A percentile compares a stretch with the other conserved stretches of the same genome.
These are phyloP conservation scores for Ligustrum vulgare DNA, from an alignment of 257 asterid genomes.

Conservation along the genomic window DNA sequence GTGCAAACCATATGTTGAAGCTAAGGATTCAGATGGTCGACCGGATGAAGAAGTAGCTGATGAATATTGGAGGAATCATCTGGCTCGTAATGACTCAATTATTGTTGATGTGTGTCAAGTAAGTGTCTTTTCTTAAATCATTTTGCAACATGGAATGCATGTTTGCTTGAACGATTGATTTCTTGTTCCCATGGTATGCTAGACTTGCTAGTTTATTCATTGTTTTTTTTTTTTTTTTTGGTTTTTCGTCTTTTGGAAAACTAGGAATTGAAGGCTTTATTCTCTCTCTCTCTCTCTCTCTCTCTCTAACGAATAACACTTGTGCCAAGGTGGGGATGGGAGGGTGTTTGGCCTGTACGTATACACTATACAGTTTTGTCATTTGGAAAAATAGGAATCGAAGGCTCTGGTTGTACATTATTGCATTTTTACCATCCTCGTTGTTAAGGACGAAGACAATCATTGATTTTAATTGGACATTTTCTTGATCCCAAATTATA, in stretches of 20 bases:
- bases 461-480: background rate
- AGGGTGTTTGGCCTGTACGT: background rate
- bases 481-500: constrained; percentile 9
- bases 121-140: constrained; percentile 25
- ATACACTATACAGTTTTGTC: background rate
- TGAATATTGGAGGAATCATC: constrained; percentile 91
- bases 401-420: background rate
- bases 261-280: background rate
- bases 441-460: background rate
- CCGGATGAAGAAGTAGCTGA: constrained; percentile 90
- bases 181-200: background rate
- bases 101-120: constrained; percentile 97
- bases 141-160: background rate
- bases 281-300: background rate
- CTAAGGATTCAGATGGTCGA: constrained; percentile 80
- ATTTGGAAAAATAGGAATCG: constrained; percentile 8
- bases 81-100: constrained; percentile 95
- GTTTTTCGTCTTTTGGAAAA: background rate
- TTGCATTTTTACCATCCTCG: constrained; percentile 8
- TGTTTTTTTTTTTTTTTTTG: background rate
- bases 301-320: background rate
- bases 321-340: background rate
- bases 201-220: constrained; percentile 13
- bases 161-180: background rate
- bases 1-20: constrained; percentile 87